Percentiles rank a stretch among this genome's conserved stretches.
phyloP scores from a whole-genome alignment of 2,329 filamentous ascomycete genomes.

The Salinomyces thailandicus region DNA sequence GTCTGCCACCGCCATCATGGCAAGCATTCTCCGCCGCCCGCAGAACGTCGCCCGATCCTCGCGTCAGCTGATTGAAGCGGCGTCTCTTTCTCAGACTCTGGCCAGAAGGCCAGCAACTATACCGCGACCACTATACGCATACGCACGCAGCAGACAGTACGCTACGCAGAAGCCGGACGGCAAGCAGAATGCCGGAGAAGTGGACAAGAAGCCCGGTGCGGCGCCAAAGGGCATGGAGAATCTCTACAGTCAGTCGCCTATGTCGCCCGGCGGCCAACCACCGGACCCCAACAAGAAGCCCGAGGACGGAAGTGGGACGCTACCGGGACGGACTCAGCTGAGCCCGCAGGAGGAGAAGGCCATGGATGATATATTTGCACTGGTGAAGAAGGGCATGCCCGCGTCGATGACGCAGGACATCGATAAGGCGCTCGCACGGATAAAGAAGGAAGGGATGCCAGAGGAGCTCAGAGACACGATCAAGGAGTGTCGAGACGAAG shows the following conservation, averaged over 20 bases:
- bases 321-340: slow-evolving; percentile 35
- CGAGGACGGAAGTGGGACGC: slow-evolving; percentile 26
- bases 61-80: slow-evolving; percentile 24
- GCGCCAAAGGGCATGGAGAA: slow-evolving; percentile 36
- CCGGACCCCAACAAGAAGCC: slow-evolving; percentile 22
- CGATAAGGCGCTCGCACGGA: slow-evolving; percentile 48
- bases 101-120: slow-evolving; percentile 29
- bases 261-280: slow-evolving; percentile 23
- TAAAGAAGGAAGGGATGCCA: slow-evolving; percentile 61
- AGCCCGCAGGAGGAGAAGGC: slow-evolving; percentile 47
- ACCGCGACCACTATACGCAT: slow-evolving; percentile 34
- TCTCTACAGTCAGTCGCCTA: slow-evolving; percentile 35
- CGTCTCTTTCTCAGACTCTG: slow-evolving; percentile 25
- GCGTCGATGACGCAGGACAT: slow-evolving; percentile 50
- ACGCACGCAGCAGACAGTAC: slow-evolving; percentile 34
- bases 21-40: slow-evolving; percentile 26
- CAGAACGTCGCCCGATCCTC: slow-evolving; percentile 25
- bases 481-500: slow-evolving; percentile 42
- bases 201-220: slow-evolving; percentile 24
- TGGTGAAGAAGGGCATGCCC: slow-evolving; percentile 50
- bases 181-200: slow-evolving; percentile 29
- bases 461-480: slow-evolving; percentile 55
- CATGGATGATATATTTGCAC: slow-evolving; percentile 47
- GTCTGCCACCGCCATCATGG: slow-evolving; percentile 16
- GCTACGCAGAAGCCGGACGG: slow-evolving; percentile 33